Evolutionary conservation across 179 eudicot genomes (phyloP).

Genomic region (Vitellaria paradoxa): DNA sequence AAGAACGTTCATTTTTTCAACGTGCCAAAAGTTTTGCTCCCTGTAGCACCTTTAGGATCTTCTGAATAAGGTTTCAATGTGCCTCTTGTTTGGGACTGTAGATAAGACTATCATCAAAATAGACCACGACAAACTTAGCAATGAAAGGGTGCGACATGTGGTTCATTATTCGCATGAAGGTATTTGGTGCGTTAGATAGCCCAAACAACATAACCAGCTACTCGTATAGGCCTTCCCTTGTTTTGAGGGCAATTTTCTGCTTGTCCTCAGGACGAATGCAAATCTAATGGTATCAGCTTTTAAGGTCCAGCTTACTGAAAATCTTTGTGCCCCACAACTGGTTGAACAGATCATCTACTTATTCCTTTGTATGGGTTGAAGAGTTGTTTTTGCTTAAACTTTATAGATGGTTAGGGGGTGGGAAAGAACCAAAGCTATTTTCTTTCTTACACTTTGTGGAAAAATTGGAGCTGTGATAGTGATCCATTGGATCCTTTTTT

Average conservation of each 20-base stretch:
- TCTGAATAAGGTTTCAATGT: not conserved
- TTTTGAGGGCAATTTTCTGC: not conserved
- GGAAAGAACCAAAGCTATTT: no score
- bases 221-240: not conserved
- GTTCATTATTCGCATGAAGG: constrained; percentile 2
- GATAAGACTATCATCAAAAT: not conserved
- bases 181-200: not conserved
- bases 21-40: not conserved
- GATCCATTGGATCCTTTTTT: no score
- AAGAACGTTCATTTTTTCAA: not conserved
- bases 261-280: not conserved
- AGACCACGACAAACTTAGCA: not conserved
- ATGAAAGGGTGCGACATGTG: not conserved
- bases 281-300: constrained; percentile 5
- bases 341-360: not conserved
- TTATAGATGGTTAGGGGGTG: no score
- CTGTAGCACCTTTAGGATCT: not conserved
- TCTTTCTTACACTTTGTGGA: no score
- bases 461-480: no score
- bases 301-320: not conserved
- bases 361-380: no score
- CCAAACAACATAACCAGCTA: constrained; percentile 8
- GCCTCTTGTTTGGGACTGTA: not conserved
- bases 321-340: not conserved
- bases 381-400: no score